phyloP scores from a whole-genome alignment of 2,329 filamentous ascomycete species.

The Clonostachys rhizophaga region DNA sequence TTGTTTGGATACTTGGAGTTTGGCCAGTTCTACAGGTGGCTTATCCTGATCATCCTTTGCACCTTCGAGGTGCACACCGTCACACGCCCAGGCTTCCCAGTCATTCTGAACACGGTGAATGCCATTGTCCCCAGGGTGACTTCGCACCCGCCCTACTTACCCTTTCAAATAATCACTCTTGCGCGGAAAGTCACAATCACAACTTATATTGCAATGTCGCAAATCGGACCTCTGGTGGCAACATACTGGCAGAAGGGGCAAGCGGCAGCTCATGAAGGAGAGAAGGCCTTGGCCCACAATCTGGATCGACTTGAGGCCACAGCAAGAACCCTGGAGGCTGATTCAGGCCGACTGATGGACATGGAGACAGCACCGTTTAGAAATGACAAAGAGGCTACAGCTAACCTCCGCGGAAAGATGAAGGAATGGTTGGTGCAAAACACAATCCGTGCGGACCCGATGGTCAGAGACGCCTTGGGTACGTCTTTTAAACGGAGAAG shows the following conservation, averaged over 20 bases:
- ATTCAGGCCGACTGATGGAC: slow-evolving; percentile 65
- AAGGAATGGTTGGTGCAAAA: slow-evolving; percentile 88
- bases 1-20: slow-evolving; percentile 64
- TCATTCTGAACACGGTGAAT: slow-evolving; percentile 39
- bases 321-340: slow-evolving; percentile 57
- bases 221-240: slow-evolving; percentile 67
- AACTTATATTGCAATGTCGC: slow-evolving; percentile 76
- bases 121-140: slow-evolving; percentile 29
- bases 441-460: slow-evolving; percentile 71
- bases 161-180: slow-evolving; percentile 78
- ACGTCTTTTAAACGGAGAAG: slow-evolving; percentile 60
- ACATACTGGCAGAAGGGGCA: slow-evolving; percentile 18
- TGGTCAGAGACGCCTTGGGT: slow-evolving; percentile 76
- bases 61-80: slow-evolving; percentile 53
- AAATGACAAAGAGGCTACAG: slow-evolving; percentile 61
- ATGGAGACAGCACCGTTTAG: slow-evolving; percentile 79
- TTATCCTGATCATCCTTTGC: slow-evolving; percentile 47
- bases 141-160: slow-evolving; percentile 61
- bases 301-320: slow-evolving; percentile 63
- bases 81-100: slow-evolving; percentile 48
- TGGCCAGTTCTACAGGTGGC: slow-evolving; percentile 63
- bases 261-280: slow-evolving; percentile 25
- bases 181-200: slow-evolving; percentile 74
- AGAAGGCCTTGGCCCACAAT: slow-evolving; percentile 52
- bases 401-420: slow-evolving; percentile 60